Conservation (phyloP, 1,139 yeast genomes). For the Tardiomyces depauwii region DNA sequence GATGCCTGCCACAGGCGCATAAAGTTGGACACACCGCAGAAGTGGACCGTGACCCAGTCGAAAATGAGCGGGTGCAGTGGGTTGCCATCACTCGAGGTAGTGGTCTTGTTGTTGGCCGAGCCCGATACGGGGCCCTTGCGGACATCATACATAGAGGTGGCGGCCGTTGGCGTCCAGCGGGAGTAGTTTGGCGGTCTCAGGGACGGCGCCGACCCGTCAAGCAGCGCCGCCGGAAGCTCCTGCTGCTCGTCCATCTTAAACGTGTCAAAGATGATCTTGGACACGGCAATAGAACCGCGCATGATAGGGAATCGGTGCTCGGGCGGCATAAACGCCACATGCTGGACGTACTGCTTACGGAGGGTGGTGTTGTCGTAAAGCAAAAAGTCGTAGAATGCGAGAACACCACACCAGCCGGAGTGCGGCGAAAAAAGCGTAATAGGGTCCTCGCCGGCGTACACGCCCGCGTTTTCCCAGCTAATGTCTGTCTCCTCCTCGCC, state of each 20-base stretch:
- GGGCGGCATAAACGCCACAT: conserved; percentile 17
- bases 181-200: conserved; percentile 15
- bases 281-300: conserved; percentile 22
- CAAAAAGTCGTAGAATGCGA: conserved; percentile 21
- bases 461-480: conserved; percentile 21
- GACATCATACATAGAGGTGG: conserved; percentile 10
- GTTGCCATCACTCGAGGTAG: neutral
- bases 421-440: conserved; percentile 14
- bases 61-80: conserved; percentile 36
- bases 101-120: neutral
- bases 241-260: conserved; percentile 24
- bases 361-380: conserved; percentile 16
- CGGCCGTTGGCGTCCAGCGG: conserved; percentile 4
- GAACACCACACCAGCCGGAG: conserved; percentile 20
- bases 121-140: neutral
- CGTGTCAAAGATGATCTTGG: conserved; percentile 20
- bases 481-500: conserved; percentile 7
- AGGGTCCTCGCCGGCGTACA: conserved; percentile 12
- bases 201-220: conserved; percentile 12
- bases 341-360: conserved; percentile 19
- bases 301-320: conserved; percentile 28
- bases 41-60: conserved; percentile 47
- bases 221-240: conserved; percentile 4
- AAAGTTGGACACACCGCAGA: conserved; percentile 44
- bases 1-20: conserved; percentile 62